Evolutionary conservation across 140 eudicot species (phyloP).

Genomic region (Ambrosia hybrid): DNA sequence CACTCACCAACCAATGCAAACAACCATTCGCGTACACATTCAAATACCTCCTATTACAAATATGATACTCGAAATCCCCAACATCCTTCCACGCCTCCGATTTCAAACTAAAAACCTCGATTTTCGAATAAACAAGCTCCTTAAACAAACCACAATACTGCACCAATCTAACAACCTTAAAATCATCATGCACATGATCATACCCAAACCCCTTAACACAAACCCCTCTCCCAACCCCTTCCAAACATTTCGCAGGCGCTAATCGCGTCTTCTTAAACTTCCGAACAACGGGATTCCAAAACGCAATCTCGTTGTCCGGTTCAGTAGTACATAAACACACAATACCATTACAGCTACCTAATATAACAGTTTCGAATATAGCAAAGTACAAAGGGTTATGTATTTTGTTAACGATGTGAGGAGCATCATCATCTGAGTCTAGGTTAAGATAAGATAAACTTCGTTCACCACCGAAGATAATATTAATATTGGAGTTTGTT

Average conservation of each 20-base stretch:
- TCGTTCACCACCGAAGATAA: conserved; percentile 38
- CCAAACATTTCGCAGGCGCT: conserved; percentile 25
- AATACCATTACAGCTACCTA: conserved; percentile 38
- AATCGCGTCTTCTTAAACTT: conserved; percentile 32
- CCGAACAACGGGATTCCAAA: conserved; percentile 37
- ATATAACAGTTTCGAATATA: conserved; percentile 27
- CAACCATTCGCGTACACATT: conserved; percentile 28
- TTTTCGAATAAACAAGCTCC: conserved; percentile 32
- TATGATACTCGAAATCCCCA: conserved; percentile 36
- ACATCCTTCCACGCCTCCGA: conserved; percentile 29
- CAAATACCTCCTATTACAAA: conserved; percentile 20
- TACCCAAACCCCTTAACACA: conserved; percentile 45
- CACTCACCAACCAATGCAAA: conserved; percentile 43
- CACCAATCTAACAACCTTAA: conserved; percentile 43
- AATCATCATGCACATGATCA: conserved; percentile 33
- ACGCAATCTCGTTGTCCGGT: conserved; percentile 40
- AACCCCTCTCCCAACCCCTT: conserved; percentile 36
- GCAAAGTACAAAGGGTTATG: conserved; percentile 41
- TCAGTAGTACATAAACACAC: conserved; percentile 39
- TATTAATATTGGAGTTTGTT: conserved; percentile 20
- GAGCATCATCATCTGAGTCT: conserved; percentile 11
- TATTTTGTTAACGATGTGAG: conserved; percentile 19
- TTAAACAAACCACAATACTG: conserved; percentile 32
- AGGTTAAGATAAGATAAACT: conserved; percentile 23
- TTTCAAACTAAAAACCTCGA: conserved; percentile 36